Evolutionary conservation across 495 filamentous ascomycete genomes (phyloP).

Genomic region (Pyrenula massariospora): DNA sequence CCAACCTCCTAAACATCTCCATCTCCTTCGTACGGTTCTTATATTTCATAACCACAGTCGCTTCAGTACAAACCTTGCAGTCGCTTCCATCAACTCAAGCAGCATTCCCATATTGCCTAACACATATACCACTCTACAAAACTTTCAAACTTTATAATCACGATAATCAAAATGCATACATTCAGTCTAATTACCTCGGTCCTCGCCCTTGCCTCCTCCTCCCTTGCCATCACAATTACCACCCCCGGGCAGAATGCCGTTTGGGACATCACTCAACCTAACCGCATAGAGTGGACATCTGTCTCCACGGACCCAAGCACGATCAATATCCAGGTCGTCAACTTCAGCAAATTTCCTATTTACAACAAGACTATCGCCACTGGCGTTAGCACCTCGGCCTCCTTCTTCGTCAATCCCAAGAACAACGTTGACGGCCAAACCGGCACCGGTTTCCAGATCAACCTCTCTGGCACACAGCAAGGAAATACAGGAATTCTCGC

Average conservation of each 20-base stretch:
- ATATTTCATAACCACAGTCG: neutral
- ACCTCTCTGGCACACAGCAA: conserved; percentile 17
- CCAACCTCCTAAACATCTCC: neutral
- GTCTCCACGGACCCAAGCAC: conserved; percentile 18
- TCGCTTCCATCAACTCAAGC: neutral
- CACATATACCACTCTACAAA: too few relatives aligned
- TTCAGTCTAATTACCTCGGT: too few relatives aligned
- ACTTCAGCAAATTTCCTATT: conserved; percentile 19
- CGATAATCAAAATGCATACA: too few relatives aligned
- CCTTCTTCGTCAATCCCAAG: conserved; percentile 14
- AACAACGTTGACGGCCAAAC: conserved; percentile 5
- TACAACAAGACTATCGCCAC: conserved; percentile 28
- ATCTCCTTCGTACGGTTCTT: neutral
- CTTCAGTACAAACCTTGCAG: too few relatives aligned
- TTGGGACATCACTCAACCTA: neutral
- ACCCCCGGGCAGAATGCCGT: neutral
- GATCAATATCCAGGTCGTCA: conserved; percentile 23
- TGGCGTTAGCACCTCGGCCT: conserved; percentile 15
- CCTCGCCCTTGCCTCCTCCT: neutral
- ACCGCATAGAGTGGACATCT: neutral
- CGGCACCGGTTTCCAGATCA: conserved; percentile 23
- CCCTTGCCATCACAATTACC: neutral
- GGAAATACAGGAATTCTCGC: conserved; percentile 29
- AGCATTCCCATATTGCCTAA: too few relatives aligned
- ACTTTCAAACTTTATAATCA: too few relatives aligned